Evolutionary conservation across 2,329 filamentous ascomycete genomes (phyloP).

Genomic region (Aspergillus viridinutans): DNA sequence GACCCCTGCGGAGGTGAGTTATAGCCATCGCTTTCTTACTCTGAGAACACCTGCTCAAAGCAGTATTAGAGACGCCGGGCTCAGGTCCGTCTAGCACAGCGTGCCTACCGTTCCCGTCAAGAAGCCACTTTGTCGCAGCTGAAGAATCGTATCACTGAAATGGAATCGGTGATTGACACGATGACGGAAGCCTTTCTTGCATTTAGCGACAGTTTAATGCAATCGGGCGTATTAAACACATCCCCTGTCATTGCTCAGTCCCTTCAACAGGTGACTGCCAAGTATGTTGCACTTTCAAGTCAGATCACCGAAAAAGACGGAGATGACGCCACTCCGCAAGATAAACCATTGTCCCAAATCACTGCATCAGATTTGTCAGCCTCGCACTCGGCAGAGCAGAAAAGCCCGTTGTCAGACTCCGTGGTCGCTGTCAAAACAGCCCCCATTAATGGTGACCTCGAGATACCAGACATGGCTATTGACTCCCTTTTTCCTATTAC

Average conservation of each 20-base stretch:
- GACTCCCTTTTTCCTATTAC: not conserved
- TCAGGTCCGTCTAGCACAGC: conserved; percentile 3
- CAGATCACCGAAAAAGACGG: not conserved
- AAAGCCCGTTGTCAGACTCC: not conserved
- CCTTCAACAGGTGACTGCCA: not conserved
- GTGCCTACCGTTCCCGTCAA: not conserved
- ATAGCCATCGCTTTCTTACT: conserved; percentile 7
- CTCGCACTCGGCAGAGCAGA: not conserved
- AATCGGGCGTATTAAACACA: not conserved
- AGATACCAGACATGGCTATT: not conserved
- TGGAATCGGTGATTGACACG: not conserved
- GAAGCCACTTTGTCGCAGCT: not conserved
- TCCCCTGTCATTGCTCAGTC: not conserved
- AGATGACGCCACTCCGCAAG: not conserved
- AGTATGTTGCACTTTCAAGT: not conserved
- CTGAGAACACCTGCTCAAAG: conserved; percentile 47
- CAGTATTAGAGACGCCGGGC: not conserved
- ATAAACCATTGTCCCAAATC: not conserved
- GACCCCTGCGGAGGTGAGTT: conserved; percentile 4
- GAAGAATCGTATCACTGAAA: not conserved
- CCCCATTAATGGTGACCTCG: not conserved
- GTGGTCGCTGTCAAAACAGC: not conserved
- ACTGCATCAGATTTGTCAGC: not conserved
- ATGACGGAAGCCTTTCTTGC: not conserved
- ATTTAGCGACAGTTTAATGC: not conserved